These are phyloP conservation scores for Tillandsia fasciculata DNA, from an alignment of 176 grass and related monocot species.

Conservation along the genomic window DNA sequence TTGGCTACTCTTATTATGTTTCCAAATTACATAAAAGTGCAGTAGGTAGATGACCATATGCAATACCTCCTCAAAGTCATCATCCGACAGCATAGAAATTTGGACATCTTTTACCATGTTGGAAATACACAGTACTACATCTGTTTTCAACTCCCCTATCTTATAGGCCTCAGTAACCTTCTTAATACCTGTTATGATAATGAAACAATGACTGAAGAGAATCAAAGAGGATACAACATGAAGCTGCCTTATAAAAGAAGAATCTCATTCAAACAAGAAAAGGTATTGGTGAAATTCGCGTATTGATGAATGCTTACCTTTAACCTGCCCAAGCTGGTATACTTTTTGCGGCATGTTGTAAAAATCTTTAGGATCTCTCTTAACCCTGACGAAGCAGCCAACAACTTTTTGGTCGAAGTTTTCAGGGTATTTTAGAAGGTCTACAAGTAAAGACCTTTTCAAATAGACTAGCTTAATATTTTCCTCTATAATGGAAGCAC, in stretches of 20 bases:
- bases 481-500: constrained; percentile 38
- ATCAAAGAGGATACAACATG: background rate
- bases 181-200: constrained; percentile 43
- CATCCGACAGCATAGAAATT: constrained; percentile 47
- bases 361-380: constrained; percentile 13
- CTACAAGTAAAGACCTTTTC: constrained; percentile 44
- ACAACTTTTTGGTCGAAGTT: constrained; percentile 67
- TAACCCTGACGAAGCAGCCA: constrained; percentile 76
- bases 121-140: constrained; percentile 58
- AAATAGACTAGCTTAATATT: constrained; percentile 69
- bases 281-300: constrained; percentile 12
- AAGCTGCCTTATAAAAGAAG: constrained; percentile 1
- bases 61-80: constrained; percentile 65
- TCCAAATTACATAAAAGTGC: background rate
- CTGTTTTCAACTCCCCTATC: constrained; percentile 38
- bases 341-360: constrained; percentile 22
- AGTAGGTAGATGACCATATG: background rate
- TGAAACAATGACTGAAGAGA: background rate
- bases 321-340: constrained; percentile 61
- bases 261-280: background rate
- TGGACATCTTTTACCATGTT: constrained; percentile 39
- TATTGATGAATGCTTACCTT: constrained; percentile 42
- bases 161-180: constrained; percentile 51
- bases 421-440: constrained; percentile 46
- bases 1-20: background rate